Evolutionary conservation across 2,329 filamentous ascomycete genomes (phyloP).

Genomic region (Parascedosporium putredinis): DNA sequence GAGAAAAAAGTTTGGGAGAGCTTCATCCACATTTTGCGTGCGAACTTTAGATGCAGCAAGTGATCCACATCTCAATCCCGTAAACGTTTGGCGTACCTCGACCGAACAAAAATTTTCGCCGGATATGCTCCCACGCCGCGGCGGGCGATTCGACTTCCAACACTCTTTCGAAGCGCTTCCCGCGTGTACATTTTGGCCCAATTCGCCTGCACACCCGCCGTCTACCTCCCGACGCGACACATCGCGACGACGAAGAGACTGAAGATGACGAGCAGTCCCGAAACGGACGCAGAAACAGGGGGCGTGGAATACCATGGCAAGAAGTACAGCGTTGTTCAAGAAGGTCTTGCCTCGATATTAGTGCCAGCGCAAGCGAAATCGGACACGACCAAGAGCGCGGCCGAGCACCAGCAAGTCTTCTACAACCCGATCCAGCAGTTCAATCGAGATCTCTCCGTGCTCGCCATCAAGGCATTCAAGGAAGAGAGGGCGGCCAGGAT

Average conservation of each 20-base stretch:
- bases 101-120: too few species aligned
- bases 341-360: constrained; percentile 47
- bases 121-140: not conserved
- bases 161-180: not conserved
- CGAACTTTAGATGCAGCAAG: too few species aligned
- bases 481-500: constrained; percentile 41
- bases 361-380: constrained; percentile 36
- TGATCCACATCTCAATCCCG: too few species aligned
- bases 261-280: not conserved
- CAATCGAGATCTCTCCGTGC: constrained; percentile 87
- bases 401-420: constrained; percentile 63
- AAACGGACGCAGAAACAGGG: not conserved
- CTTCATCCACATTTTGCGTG: too few species aligned
- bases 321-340: constrained; percentile 40
- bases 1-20: too few species aligned
- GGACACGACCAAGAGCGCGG: constrained; percentile 33
- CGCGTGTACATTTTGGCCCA: too few species aligned
- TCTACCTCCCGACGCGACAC: not conserved
- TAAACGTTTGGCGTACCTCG: too few species aligned
- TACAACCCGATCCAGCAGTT: constrained; percentile 99
- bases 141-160: not conserved
- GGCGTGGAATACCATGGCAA: constrained; percentile 26
- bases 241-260: not conserved
- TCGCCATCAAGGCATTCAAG: constrained; percentile 83
- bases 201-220: too few species aligned